Evolutionary conservation across 345 rosid genomes (phyloP), one percentile per base, ranked within the genome.

Genomic region (Populus davidiana): DNA sequence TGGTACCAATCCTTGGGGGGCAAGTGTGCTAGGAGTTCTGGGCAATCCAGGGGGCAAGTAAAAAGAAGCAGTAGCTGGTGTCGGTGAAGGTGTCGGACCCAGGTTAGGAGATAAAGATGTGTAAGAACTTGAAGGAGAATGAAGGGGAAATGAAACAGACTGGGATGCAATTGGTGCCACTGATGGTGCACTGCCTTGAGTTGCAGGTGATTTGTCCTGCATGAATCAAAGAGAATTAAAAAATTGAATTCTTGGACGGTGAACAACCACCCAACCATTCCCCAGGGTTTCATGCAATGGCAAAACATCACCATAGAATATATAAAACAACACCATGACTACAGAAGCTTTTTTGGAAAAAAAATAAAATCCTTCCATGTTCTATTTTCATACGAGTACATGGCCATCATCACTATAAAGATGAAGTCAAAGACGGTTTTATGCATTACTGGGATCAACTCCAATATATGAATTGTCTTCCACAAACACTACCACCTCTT

Each of bases 1-100:
- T 18, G 81, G 75, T 81, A 80, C 68, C 59, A 86, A 75, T 76
- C 93, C 91, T 69, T 87, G 84, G 38, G 83, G 91, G 35, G 77
- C 83, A 35, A 81, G 78, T 67, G 83, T 67, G 75, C 80, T 86
- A 41, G 85, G 70, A 33, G 70, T 69, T 72, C 81, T 90, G 65
- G 83, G 52, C 79, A 83, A 69, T 77, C 84, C 89, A 56, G 81
- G 81, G 66, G 90, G 81, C 59, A 84, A 69, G 75, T 84, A 76
- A 73, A 89, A 87, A 56, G 88, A 82, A 50, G 85, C 79, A 62
- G 54, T 62, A 66, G 69, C 67, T 11, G 84, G 83, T 76, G 79
- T 73, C 75, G 85, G 85, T 2, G 80, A 75, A 77, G 86, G 78
- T 81, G 84, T 69, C 56, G 81, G 85, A 16, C 81, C 77, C 59